Percentiles rank a stretch among this genome's conserved stretches.
phyloP scores from a whole-genome alignment of 2,329 filamentous ascomycete genomes.

The Spiromastix sp. region DNA sequence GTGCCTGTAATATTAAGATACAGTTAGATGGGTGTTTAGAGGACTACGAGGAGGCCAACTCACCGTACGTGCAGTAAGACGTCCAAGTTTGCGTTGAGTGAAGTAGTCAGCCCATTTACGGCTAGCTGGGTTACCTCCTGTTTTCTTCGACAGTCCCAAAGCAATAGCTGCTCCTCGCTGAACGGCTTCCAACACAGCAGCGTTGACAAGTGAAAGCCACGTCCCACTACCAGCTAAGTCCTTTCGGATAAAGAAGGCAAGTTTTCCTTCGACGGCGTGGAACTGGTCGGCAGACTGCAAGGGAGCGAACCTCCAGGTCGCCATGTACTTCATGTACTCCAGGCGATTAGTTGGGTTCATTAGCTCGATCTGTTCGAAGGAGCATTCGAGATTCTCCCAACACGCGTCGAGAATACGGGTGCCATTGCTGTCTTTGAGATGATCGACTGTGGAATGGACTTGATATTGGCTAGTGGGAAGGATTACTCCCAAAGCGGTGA shows the following conservation, averaged over 20 bases:
- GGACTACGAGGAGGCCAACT: too few relatives aligned
- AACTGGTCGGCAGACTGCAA: conserved; percentile 14
- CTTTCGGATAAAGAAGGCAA: conserved; percentile 16
- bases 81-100: conserved; percentile 8
- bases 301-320: conserved; percentile 8
- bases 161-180: conserved; percentile 12
- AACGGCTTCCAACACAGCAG: conserved; percentile 12
- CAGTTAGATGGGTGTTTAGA: not conserved
- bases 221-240: conserved; percentile 11
- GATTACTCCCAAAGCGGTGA: conserved; percentile 2
- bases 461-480: not conserved
- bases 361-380: conserved; percentile 14
- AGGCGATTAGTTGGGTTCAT: conserved; percentile 14
- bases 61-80: conserved; percentile 10
- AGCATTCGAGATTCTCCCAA: conserved; percentile 14
- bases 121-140: conserved; percentile 10
- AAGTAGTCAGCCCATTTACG: conserved; percentile 12
- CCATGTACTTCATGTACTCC: conserved; percentile 16
- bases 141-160: conserved; percentile 8
- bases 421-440: conserved; percentile 1
- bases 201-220: conserved; percentile 16
- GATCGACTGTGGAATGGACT: not conserved
- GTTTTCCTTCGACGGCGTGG: conserved; percentile 14
- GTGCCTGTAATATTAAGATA: conserved; percentile 5
- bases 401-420: conserved; percentile 7